phyloP scores from a whole-genome alignment of 495 filamentous ascomycete genomes.

The Friedmanniomyces simplex region DNA sequence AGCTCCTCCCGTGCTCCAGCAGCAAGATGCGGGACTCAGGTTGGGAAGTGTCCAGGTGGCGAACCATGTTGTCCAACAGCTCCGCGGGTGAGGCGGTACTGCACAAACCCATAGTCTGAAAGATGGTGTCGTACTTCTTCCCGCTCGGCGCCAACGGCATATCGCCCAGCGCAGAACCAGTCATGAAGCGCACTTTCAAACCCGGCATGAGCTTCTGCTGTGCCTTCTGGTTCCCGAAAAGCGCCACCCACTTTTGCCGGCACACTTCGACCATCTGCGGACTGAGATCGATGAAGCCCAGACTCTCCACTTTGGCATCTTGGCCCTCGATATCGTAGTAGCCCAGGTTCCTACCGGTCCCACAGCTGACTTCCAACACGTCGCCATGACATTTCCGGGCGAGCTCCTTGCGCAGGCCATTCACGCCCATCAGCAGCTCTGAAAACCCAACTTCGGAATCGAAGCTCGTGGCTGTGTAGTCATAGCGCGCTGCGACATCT shows the following conservation, averaged over 20 bases:
- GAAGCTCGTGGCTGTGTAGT: constrained; percentile 26
- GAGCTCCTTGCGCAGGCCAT: constrained; percentile 47
- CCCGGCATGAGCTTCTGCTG: background rate
- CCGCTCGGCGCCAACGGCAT: constrained; percentile 14
- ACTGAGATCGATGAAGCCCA: constrained; percentile 57
- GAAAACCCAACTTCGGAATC: constrained; percentile 28
- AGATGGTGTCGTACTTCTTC: constrained; percentile 65
- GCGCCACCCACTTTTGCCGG: constrained; percentile 44
- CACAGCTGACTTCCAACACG: constrained; percentile 80
- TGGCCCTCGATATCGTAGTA: constrained; percentile 49
- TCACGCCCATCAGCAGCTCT: constrained; percentile 27
- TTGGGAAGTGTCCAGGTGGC: constrained; percentile 12
- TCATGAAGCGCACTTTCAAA: constrained; percentile 29
- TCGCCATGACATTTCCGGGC: constrained; percentile 54
- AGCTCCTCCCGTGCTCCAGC: constrained; percentile 80
- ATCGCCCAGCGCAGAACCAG: constrained; percentile 30
- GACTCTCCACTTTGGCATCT: constrained; percentile 27
- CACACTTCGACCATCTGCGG: constrained; percentile 53
- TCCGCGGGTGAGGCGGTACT: constrained; percentile 64
- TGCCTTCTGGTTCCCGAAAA: constrained; percentile 25
- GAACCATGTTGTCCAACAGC: constrained; percentile 38
- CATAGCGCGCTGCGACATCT: constrained; percentile 29
- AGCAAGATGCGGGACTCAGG: constrained; percentile 52
- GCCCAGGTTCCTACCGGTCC: constrained; percentile 76
- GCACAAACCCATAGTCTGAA: constrained; percentile 92